A percentile compares a stretch with the other conserved stretches of the same genome.
These are phyloP conservation scores for Sphaceloma murrayae DNA, from an alignment of 2,329 filamentous ascomycete genomes.

Conservation along the genomic window DNA sequence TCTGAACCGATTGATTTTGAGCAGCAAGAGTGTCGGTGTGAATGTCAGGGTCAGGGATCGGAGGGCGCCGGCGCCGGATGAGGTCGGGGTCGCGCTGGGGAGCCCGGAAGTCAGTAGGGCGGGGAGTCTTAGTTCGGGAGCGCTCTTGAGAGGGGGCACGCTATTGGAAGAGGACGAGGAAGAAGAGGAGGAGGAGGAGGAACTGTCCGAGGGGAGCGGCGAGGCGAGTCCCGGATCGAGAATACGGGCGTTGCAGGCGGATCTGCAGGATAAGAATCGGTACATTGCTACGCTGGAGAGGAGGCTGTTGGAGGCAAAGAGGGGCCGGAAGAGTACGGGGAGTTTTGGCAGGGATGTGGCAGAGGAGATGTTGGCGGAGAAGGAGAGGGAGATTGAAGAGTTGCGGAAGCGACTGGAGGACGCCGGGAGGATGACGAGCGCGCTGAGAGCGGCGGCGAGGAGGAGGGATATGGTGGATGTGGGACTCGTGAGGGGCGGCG, in stretches of 20 bases:
- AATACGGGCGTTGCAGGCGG: slow-evolving; percentile 84
- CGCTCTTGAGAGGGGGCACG: background rate
- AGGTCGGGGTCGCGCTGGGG: slow-evolving; percentile 13
- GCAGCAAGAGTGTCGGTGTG: slow-evolving; percentile 90
- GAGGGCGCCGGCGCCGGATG: slow-evolving; percentile 22
- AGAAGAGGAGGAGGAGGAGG: slow-evolving; percentile 40
- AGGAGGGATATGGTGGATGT: slow-evolving; percentile 58
- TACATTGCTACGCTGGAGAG: slow-evolving; percentile 94
- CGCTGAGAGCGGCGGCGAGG: slow-evolving; percentile 72
- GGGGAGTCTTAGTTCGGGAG: background rate
- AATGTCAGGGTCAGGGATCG: slow-evolving; percentile 44
- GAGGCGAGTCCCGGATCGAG: slow-evolving; percentile 74
- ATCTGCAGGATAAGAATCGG: slow-evolving; percentile 90
- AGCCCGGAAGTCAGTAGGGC: slow-evolving; percentile 8
- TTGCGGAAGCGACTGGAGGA: slow-evolving; percentile 84
- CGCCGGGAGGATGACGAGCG: slow-evolving; percentile 86
- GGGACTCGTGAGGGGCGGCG: background rate
- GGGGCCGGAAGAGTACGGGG: slow-evolving; percentile 52
- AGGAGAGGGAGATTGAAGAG: slow-evolving; percentile 85
- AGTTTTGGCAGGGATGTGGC: background rate
- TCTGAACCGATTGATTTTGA: slow-evolving; percentile 86
- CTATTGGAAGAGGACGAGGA: slow-evolving; percentile 10
- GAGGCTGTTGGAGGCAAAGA: slow-evolving; percentile 76
- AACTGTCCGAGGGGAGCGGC: slow-evolving; percentile 36
- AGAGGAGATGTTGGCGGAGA: slow-evolving; percentile 66